Evolutionary conservation across 2,329 filamentous ascomycete genomes (phyloP).

Genomic region (Colletotrichum spaethianum): DNA sequence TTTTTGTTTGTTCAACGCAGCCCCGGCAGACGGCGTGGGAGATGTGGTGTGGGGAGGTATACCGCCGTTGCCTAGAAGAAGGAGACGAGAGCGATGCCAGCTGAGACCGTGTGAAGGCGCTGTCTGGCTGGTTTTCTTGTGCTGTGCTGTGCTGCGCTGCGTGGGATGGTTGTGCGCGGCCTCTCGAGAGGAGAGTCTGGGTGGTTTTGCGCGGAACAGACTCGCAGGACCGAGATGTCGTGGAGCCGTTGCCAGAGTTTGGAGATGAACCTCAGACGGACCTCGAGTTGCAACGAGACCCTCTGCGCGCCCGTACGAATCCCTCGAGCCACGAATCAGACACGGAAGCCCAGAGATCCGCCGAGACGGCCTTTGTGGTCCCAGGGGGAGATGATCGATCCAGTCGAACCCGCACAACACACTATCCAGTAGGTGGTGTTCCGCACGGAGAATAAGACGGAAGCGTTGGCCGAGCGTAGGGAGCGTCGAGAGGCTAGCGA

Average conservation of each 20-base stretch:
- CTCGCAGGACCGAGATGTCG: not conserved
- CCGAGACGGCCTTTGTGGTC: constrained; percentile 10
- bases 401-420: constrained; percentile 10
- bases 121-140: constrained; percentile 12
- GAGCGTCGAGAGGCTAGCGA: constrained; percentile 2
- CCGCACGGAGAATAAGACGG: constrained; percentile 28
- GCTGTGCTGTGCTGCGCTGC: constrained; percentile 17
- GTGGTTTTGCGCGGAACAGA: constrained; percentile 17
- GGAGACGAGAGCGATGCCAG: not conserved
- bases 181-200: constrained; percentile 4
- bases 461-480: constrained; percentile 8
- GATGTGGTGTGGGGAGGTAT: constrained; percentile 5
- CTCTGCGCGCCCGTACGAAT: not conserved
- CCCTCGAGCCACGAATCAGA: constrained; percentile 2
- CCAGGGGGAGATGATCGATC: constrained; percentile 34
- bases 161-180: constrained; percentile 7
- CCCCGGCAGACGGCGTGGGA: not conserved
- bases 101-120: constrained; percentile 25
- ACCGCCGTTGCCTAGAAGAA: not conserved
- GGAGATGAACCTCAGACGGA: not conserved
- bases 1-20: constrained; percentile 20
- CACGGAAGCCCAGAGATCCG: constrained; percentile 2
- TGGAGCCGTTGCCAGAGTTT: not conserved
- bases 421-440: not conserved
- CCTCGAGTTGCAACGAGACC: not conserved